Evolutionary conservation across 257 asterid genomes (phyloP).

Genomic region (Solanum microdontum): DNA sequence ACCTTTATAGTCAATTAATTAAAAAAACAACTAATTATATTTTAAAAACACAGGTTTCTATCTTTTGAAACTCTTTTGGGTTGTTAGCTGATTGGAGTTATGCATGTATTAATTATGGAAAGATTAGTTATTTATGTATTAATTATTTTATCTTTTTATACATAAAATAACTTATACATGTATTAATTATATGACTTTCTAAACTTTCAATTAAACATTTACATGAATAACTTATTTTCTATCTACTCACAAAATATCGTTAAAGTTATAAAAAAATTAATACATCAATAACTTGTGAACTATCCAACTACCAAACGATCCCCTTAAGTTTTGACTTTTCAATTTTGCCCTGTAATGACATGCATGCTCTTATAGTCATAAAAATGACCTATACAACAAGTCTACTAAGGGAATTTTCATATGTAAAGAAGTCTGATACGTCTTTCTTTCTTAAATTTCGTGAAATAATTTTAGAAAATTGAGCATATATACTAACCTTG

Average conservation of each 20-base stretch:
- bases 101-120: too few relatives aligned
- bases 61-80: neutral
- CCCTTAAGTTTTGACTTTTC: neutral
- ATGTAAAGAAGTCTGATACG: neutral
- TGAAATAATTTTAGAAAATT: neutral
- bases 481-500: conserved; percentile 27
- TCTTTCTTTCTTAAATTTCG: neutral
- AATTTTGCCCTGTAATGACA: neutral
- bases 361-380: neutral
- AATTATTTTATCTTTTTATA: too few relatives aligned
- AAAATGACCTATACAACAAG: neutral
- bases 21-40: too few relatives aligned
- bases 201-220: too few relatives aligned
- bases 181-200: too few relatives aligned
- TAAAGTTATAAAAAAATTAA: too few relatives aligned
- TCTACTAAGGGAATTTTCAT: neutral
- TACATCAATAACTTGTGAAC: too few relatives aligned
- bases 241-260: too few relatives aligned
- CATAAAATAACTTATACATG: too few relatives aligned
- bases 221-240: too few relatives aligned
- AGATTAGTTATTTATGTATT: too few relatives aligned
- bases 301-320: neutral
- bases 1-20: too few relatives aligned
- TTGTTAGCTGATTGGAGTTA: neutral
- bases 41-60: neutral